A percentile compares a stretch with the other conserved stretches of the same genome.
Conservation (phyloP, 768 basidiomycete species). For the Podaxis sp. region DNA sequence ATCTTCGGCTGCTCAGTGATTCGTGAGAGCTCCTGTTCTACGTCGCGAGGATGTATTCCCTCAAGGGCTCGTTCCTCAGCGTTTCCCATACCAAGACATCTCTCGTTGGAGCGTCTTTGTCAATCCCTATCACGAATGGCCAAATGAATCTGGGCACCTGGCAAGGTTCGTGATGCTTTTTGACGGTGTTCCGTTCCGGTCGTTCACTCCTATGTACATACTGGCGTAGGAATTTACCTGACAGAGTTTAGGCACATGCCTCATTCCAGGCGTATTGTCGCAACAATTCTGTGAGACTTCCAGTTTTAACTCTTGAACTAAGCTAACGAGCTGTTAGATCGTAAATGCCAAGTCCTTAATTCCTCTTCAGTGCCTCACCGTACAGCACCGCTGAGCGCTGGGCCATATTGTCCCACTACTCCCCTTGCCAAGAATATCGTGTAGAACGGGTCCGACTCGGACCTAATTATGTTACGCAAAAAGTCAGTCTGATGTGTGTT, state of each 20-base stretch:
- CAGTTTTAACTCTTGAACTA: not conserved
- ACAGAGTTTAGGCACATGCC: constrained; percentile 76
- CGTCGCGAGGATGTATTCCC: not conserved
- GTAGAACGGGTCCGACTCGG: not conserved
- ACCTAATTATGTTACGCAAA: too few species aligned
- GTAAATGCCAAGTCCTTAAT: not conserved
- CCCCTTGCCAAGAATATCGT: not conserved
- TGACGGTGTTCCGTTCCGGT: not conserved
- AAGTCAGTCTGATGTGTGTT: too few species aligned
- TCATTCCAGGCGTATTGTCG: constrained; percentile 71
- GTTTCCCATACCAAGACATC: constrained; percentile 92
- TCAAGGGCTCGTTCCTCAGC: constrained; percentile 34
- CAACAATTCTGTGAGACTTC: constrained; percentile 69
- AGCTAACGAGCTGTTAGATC: not conserved
- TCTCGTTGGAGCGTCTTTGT: constrained; percentile 79
- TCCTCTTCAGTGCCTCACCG: not conserved
- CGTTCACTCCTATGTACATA: not conserved
- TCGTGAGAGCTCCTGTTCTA: constrained; percentile 54
- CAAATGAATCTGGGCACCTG: constrained; percentile 84
- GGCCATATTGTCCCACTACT: not conserved
- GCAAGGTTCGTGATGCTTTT: constrained; percentile 63
- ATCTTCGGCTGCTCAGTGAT: constrained; percentile 46
- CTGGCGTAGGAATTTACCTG: constrained; percentile 70
- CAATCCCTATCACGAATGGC: constrained; percentile 80
- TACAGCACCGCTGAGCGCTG: not conserved